Evolutionary conservation across 805 yeast genomes (phyloP).

Genomic region (Kregervanrija delftensis): DNA sequence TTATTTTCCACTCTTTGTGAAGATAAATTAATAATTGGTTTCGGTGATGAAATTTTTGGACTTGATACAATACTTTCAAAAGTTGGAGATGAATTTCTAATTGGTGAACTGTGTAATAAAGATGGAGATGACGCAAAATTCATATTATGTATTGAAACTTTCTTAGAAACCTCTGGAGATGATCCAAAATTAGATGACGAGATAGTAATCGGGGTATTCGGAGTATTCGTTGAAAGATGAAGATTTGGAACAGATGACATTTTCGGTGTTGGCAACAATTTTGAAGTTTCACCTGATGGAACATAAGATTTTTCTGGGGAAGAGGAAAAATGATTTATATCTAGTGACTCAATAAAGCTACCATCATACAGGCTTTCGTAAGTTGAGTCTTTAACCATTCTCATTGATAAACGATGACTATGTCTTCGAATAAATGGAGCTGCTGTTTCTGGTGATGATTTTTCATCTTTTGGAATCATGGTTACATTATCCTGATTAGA

Average conservation of each 20-base stretch:
- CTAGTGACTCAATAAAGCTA: too few relatives aligned
- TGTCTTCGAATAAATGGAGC: conserved; percentile 10
- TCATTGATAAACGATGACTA: conserved; percentile 18
- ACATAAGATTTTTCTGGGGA: too few relatives aligned
- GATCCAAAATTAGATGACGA: too few relatives aligned
- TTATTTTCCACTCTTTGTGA: neutral
- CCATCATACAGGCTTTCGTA: too few relatives aligned
- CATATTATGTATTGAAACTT: too few relatives aligned
- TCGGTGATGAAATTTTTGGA: neutral
- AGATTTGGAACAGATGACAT: conserved; percentile 5
- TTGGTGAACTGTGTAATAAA: conserved; percentile 7
- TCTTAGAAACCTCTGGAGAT: too few relatives aligned
- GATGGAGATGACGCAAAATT: conserved; percentile 2
- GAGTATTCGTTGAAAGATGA: neutral
- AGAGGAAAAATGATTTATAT: too few relatives aligned
- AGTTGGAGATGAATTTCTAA: conserved; percentile 10
- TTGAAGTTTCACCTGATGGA: too few relatives aligned
- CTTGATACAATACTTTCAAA: conserved; percentile 7
- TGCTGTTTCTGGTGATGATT: neutral
- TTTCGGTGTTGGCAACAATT: neutral
- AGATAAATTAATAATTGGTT: conserved; percentile 4
- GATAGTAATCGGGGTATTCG: too few relatives aligned
- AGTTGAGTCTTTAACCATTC: conserved; percentile 9
- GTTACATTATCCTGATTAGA: neutral
- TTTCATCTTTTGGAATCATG: neutral